Evolutionary conservation across 2,329 filamentous ascomycete species (phyloP), one percentile per base, ranked within the genome.

Genomic region (Elsinoe necatrix): DNA sequence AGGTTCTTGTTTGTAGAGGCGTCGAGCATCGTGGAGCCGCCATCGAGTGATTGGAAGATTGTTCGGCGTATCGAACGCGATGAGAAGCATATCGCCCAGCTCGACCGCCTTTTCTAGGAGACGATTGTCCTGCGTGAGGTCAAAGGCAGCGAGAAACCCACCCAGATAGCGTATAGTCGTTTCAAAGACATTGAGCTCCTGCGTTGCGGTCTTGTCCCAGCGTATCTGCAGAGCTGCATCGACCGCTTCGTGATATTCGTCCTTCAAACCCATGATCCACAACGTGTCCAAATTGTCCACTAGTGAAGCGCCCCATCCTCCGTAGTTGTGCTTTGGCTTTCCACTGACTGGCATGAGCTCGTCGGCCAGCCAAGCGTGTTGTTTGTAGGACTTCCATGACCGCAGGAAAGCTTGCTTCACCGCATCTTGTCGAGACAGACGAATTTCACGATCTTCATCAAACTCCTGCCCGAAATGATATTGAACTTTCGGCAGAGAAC

Each of bases 361-460:
- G 56, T 78, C 75, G 57, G 73, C 69, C 69, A 75, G 70, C 75
- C 75, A 78, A 3, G 74, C 75, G 60, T 72, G 67, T 39, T 67
- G 55, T 29, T 69, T 68, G 63, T 78, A 78, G 9, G 70, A 67
- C 4, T 65, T 68, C 74, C 75, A 78, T 57, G 70, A 72, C 47
- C 71, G 70, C 55, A 69, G 54, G 57, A 77, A 77, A 1, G 71
- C 68, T 47, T 68, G 68, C 58, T 70, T 72, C 31, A 77, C 73
- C 56, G 61, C 67, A 56, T 61, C 68, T 64, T 59, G 66, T 57
- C 65, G 71, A 60, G 58, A 69, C 61, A 63, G 70, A 61, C 57
- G 70, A 60, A 61, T 65, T 60, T 37, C 63, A 61, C 35, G 65
- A 62, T 57, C 64, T 56, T 57, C 69, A 59, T 56, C 55, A n/a